A percentile compares a stretch with the other conserved stretches of the same genome.
These are phyloP conservation scores for Salvia splendens DNA, from an alignment of 257 asterid genomes.

Conservation along the genomic window DNA sequence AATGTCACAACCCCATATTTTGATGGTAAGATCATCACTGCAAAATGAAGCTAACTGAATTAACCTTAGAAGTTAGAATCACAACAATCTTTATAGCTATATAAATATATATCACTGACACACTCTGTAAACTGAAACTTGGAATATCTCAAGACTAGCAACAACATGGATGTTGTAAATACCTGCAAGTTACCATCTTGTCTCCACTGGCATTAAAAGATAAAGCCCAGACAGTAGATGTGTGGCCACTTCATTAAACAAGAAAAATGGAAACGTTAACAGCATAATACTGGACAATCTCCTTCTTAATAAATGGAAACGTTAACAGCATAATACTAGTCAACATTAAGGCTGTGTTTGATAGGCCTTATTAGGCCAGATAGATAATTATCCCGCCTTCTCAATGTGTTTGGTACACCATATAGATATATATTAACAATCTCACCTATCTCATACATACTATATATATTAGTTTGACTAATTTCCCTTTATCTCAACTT, in stretches of 20 bases:
- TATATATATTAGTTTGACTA: too few species aligned
- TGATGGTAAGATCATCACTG: constrained; percentile 92
- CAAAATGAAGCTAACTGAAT: constrained; percentile 32
- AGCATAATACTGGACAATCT: constrained; percentile 23
- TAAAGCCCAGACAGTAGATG: constrained; percentile 88
- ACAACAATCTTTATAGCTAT: constrained; percentile 10
- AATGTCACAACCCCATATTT: constrained; percentile 73
- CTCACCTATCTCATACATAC: too few species aligned
- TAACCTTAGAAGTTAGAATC: constrained; percentile 22
- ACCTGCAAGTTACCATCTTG: constrained; percentile 97
- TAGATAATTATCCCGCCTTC: too few species aligned
- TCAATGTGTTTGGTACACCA: too few species aligned
- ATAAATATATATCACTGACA: constrained; percentile 2
- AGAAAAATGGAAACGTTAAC: constrained; percentile 3
- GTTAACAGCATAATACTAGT: not conserved
- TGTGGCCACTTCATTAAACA: constrained; percentile 67
- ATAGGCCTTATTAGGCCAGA: too few species aligned
- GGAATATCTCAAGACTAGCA: constrained; percentile 10
- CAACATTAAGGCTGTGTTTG: too few species aligned
- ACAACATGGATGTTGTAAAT: constrained; percentile 33
- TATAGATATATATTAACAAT: too few species aligned
- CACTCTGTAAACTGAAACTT: not conserved
- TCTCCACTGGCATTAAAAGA: constrained; percentile 70
- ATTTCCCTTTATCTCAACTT: too few species aligned
- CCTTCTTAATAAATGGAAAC: constrained; percentile 13